Evolutionary conservation across 768 basidiomycete genomes (phyloP).

Genomic region (Russula sp.): DNA sequence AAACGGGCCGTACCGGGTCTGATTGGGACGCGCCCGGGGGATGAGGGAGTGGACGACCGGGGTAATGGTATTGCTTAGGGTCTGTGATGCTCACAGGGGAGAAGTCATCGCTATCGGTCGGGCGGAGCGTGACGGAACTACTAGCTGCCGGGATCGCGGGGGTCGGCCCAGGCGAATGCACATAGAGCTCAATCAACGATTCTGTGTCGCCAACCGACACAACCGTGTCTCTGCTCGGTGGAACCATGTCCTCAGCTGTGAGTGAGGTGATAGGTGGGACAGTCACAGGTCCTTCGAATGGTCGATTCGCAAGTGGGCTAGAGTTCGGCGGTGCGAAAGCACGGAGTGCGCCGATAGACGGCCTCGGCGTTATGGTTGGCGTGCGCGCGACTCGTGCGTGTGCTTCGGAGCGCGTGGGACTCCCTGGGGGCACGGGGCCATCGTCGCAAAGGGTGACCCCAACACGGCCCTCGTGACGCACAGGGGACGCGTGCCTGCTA

Average conservation of each 20-base stretch:
- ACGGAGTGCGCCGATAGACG: conserved; percentile 5
- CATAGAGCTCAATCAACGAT: conserved; percentile 24
- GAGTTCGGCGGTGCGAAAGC: conserved; percentile 22
- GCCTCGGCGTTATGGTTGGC: conserved; percentile 12
- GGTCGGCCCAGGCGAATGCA: conserved; percentile 11
- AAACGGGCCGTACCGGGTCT: conserved; percentile 12
- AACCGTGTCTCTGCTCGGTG: conserved; percentile 11
- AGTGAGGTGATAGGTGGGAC: background rate
- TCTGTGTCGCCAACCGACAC: conserved; percentile 21
- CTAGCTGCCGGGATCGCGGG: background rate
- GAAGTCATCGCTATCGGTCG: background rate
- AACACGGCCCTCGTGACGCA: conserved; percentile 15
- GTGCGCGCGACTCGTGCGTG: conserved; percentile 3
- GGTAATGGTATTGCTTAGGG: conserved; percentile 15
- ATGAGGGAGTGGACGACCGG: conserved; percentile 23
- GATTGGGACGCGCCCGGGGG: conserved; percentile 19
- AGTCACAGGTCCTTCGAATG: conserved; percentile 12
- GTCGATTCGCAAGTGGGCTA: conserved; percentile 23
- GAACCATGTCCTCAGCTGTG: background rate
- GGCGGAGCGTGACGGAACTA: background rate
- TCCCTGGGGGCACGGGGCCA: conserved; percentile 12
- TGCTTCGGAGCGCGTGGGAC: conserved; percentile 10
- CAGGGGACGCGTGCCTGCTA: conserved; percentile 17
- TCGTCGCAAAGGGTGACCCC: conserved; percentile 17
- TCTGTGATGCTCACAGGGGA: background rate